A percentile compares a stretch with the other conserved stretches of the same genome.
These are phyloP conservation scores for Chamaecrista fasciculata DNA, from an alignment of 306 rosid species.

Conservation along the genomic window DNA sequence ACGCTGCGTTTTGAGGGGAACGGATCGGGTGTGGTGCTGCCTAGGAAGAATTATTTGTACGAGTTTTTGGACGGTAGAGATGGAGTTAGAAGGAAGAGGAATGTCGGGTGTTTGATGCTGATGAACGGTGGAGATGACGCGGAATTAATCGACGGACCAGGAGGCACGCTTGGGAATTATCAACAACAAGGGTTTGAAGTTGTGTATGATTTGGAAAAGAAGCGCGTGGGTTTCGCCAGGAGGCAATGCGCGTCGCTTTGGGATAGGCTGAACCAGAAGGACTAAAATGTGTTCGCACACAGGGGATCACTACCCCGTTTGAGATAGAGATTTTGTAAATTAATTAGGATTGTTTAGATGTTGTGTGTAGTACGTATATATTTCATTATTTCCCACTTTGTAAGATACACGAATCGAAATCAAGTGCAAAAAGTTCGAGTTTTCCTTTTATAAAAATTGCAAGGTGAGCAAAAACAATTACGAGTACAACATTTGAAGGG, in stretches of 20 bases:
- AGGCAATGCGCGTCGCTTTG: conserved; percentile 73
- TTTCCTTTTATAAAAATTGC: not conserved
- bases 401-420: conserved; percentile 6
- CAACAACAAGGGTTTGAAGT: conserved; percentile 92
- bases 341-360: not conserved
- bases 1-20: conserved; percentile 57
- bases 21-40: conserved; percentile 61
- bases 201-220: conserved; percentile 63
- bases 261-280: conserved; percentile 50
- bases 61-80: conserved; percentile 66
- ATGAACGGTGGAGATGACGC: conserved; percentile 84
- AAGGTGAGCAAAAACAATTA: not conserved
- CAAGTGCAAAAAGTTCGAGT: not conserved
- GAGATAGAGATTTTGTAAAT: not conserved
- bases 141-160: conserved; percentile 69
- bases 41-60: conserved; percentile 68
- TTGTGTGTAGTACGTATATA: not conserved
- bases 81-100: conserved; percentile 39
- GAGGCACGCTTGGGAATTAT: conserved; percentile 76
- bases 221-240: conserved; percentile 71
- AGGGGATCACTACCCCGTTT: conserved; percentile 9
- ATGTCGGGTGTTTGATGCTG: conserved; percentile 81
- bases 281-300: conserved; percentile 6
- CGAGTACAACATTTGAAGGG: not conserved
- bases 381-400: not conserved